These are phyloP conservation scores for Starmerella etchellsii DNA, from an alignment of 805 yeast genomes.

Conservation along the genomic window DNA sequence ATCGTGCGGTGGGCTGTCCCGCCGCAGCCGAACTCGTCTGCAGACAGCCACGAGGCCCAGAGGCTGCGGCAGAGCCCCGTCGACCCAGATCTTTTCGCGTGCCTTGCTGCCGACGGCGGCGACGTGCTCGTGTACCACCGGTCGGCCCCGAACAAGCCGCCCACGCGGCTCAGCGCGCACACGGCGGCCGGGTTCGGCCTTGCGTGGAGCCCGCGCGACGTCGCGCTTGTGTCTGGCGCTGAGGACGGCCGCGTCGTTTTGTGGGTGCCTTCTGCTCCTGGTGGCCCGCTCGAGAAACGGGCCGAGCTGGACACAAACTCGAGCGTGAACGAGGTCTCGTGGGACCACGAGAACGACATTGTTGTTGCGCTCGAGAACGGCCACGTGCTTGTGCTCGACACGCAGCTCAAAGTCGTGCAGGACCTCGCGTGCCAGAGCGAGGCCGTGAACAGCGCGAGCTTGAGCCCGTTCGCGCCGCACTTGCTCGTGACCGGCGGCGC, in stretches of 20 bases:
- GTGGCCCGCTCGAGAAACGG: too few species aligned
- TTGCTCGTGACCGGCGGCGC: slow-evolving; percentile 36
- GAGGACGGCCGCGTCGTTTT: slow-evolving; percentile 55
- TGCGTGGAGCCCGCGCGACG: slow-evolving; percentile 41
- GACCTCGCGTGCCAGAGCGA: slow-evolving; percentile 38
- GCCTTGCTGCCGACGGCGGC: slow-evolving; percentile 12
- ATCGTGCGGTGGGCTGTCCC: slow-evolving; percentile 8
- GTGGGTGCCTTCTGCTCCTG: slow-evolving; percentile 38
- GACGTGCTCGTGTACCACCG: slow-evolving; percentile 5
- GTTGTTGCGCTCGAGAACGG: slow-evolving; percentile 68
- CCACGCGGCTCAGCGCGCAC: slow-evolving; percentile 32
- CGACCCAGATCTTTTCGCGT: slow-evolving; percentile 10
- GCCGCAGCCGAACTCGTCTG: neutral
- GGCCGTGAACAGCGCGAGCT: slow-evolving; percentile 54
- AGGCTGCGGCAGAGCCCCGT: slow-evolving; percentile 12
- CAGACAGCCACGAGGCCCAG: slow-evolving; percentile 6
- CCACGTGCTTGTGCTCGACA: slow-evolving; percentile 45
- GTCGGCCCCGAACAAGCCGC: neutral
- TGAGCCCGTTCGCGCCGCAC: slow-evolving; percentile 42
- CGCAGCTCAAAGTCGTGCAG: slow-evolving; percentile 3
- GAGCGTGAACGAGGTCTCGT: slow-evolving; percentile 58
- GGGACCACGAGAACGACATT: slow-evolving; percentile 37
- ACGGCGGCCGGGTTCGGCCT: slow-evolving; percentile 57
- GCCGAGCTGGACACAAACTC: too few species aligned
- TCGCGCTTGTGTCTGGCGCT: slow-evolving; percentile 46